A percentile compares a stretch with the other conserved stretches of the same genome.
Evolutionary conservation across 106 monocot species (phyloP).

Genomic region (Alisma plantagoaquatica): DNA sequence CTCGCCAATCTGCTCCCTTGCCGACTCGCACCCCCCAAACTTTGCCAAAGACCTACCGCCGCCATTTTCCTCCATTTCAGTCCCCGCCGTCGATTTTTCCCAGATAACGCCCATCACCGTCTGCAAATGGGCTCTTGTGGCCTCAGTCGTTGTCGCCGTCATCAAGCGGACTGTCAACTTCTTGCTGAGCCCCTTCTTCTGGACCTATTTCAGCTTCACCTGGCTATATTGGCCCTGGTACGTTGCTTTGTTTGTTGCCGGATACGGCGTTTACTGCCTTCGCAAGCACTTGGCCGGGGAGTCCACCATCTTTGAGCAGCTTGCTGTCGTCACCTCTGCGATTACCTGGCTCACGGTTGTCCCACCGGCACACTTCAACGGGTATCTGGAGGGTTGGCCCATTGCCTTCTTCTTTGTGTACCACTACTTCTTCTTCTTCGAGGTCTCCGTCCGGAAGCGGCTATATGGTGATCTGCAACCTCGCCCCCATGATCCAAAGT

Average conservation of each 20-base stretch:
- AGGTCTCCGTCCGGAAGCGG: constrained; percentile 49
- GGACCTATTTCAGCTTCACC: constrained; percentile 64
- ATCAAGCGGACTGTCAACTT: constrained; percentile 11
- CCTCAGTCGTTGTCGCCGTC: constrained; percentile 26
- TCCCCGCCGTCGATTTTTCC: constrained; percentile 14
- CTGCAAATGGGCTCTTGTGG: constrained; percentile 50
- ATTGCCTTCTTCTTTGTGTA: constrained; percentile 66
- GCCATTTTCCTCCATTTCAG: constrained; percentile 1
- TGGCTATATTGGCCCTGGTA: constrained; percentile 79
- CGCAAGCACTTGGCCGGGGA: constrained; percentile 20
- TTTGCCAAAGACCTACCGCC: background rate
- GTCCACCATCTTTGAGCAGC: constrained; percentile 39
- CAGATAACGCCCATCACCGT: constrained; percentile 39
- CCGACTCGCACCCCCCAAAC: constrained; percentile 4
- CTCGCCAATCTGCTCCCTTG: constrained; percentile 8
- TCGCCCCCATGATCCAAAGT: constrained; percentile 52
- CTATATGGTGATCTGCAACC: constrained; percentile 62
- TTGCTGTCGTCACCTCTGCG: constrained; percentile 42
- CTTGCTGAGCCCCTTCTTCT: constrained; percentile 58
- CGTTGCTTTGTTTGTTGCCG: constrained; percentile 25
- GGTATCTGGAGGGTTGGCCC: constrained; percentile 77
- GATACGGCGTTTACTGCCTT: constrained; percentile 38
- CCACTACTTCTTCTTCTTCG: constrained; percentile 93
- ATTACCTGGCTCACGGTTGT: constrained; percentile 65
- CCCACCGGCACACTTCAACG: constrained; percentile 64